Evolutionary conservation across 1,284 basidiomycete species (phyloP).

Genomic region (Ustilago cynodontis): DNA sequence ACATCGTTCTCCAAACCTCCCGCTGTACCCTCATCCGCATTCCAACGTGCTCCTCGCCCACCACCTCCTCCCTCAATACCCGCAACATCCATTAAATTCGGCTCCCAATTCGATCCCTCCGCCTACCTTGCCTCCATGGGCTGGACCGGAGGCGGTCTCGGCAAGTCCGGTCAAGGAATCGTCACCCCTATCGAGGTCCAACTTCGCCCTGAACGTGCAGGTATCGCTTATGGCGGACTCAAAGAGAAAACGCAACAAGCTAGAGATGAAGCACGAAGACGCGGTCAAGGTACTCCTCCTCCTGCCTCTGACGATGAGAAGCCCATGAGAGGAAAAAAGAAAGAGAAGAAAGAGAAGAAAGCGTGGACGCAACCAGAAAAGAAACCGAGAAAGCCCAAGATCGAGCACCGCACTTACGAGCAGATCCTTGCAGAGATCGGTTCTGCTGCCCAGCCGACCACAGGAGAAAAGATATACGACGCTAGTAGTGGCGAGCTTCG

Average conservation of each 20-base stretch:
- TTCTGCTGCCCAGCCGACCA: slow-evolving; percentile 14
- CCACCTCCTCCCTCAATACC: slow-evolving; percentile 3
- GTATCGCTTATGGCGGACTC: slow-evolving; percentile 67
- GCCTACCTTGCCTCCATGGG: slow-evolving; percentile 67
- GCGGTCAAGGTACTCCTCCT: slow-evolving; percentile 36
- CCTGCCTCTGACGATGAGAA: slow-evolving; percentile 56
- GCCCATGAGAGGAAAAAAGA: slow-evolving; percentile 60
- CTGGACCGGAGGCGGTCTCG: slow-evolving; percentile 68
- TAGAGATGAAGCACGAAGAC: slow-evolving; percentile 52
- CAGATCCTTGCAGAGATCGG: slow-evolving; percentile 64
- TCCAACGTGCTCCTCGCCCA: slow-evolving; percentile 18
- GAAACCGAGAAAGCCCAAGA: slow-evolving; percentile 57
- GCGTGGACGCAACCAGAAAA: slow-evolving; percentile 54
- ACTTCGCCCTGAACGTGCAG: slow-evolving; percentile 64
- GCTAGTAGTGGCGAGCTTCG: slow-evolving; percentile 55
- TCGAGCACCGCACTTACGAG: slow-evolving; percentile 68
- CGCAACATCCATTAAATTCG: slow-evolving; percentile 48
- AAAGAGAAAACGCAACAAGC: slow-evolving; percentile 67
- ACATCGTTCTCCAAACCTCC: slow-evolving; percentile 27
- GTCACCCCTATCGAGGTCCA: slow-evolving; percentile 67
- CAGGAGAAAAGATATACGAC: slow-evolving; percentile 60
- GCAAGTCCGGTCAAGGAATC: slow-evolving; percentile 65
- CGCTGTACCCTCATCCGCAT: slow-evolving; percentile 33
- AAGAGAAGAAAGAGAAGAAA: slow-evolving; percentile 71
- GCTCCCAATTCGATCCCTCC: slow-evolving; percentile 62